Conservation (phyloP, 192 early-diverging fungal species). For the Entrophospora sp. region DNA sequence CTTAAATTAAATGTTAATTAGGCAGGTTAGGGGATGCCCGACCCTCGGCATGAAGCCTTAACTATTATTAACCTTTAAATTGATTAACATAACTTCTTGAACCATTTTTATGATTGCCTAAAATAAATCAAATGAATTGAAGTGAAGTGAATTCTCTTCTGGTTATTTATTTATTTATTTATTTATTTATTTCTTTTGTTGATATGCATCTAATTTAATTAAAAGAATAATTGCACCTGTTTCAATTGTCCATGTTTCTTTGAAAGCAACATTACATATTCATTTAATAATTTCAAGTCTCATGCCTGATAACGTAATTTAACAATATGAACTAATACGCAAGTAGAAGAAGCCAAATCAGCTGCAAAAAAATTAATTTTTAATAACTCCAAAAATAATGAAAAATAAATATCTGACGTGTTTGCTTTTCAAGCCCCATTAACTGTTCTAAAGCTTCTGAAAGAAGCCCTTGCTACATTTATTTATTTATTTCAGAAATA, state of each 20-base stretch:
- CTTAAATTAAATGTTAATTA: too few species aligned
- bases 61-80: too few species aligned
- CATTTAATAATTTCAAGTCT: conserved; percentile 88
- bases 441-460: conserved; percentile 84
- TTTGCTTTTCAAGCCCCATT: conserved; percentile 87
- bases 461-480: conserved; percentile 53
- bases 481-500: background rate
- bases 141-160: too few species aligned
- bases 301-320: conserved; percentile 58
- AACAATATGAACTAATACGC: conserved; percentile 75
- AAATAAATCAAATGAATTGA: too few species aligned
- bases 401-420: conserved; percentile 57
- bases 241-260: conserved; percentile 98
- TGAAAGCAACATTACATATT: conserved; percentile 83
- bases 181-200: too few species aligned
- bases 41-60: too few species aligned
- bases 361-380: conserved; percentile 46
- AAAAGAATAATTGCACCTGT: conserved; percentile 52
- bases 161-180: too few species aligned
- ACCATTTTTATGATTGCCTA: conserved; percentile 94
- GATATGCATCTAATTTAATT: too few species aligned
- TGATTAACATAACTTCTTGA: conserved; percentile 83
- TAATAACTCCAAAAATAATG: background rate
- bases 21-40: too few species aligned
- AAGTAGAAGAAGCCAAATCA: conserved; percentile 81